Evolutionary conservation across 2,329 filamentous ascomycete genomes (phyloP), one percentile per base, ranked within the genome.

Genomic region (Sporothrix phasma): DNA sequence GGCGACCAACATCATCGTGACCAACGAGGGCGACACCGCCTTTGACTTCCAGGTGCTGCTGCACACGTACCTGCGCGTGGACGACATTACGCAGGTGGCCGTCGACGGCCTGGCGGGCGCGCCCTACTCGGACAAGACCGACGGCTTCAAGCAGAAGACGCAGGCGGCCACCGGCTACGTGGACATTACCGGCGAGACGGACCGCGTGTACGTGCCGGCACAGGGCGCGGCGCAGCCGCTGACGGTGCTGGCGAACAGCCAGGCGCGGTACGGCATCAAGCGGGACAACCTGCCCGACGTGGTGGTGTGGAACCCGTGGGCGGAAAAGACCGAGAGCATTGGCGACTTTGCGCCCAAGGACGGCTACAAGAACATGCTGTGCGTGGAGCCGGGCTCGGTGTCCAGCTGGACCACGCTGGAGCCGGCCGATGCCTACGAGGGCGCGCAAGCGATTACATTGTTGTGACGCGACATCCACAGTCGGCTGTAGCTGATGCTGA

Each of bases 301-400:
- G 17, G 93, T 97, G 1, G 89, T 97, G 34, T 99, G 94, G 94
- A 99, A 99, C 76, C 94, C 94, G 1, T 97, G 93, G 92, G 81
- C 82, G 46, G 90, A 92, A 68, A 96, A 95, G 79, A 86, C 90
- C 1, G 84, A 86, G 70, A 82, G 82, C 5, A 96, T 96, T 78
- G 86, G 80, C 61, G 94, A 99, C 75, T 97, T 97, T 74, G 84
- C 83, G 65, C 94, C 94, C 59, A 89, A 95, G 72, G 89, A 92
- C 62, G 94, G 89, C 43, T 97, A 88, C 80, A 90, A 90, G 80
- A 85, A 91, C 65, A 97, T 97, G 90, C 79, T 99, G 49, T 97
- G 94, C 73, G 84, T 97, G 60, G 94, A 99, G 80, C 89, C 93
- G 2, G 94, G 94, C 13, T 83, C 87, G 10, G 93, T 97, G 19